These are phyloP conservation scores for Glycyrrhiza uralensis DNA, from an alignment of 306 rosid species.

Conservation along the genomic window DNA sequence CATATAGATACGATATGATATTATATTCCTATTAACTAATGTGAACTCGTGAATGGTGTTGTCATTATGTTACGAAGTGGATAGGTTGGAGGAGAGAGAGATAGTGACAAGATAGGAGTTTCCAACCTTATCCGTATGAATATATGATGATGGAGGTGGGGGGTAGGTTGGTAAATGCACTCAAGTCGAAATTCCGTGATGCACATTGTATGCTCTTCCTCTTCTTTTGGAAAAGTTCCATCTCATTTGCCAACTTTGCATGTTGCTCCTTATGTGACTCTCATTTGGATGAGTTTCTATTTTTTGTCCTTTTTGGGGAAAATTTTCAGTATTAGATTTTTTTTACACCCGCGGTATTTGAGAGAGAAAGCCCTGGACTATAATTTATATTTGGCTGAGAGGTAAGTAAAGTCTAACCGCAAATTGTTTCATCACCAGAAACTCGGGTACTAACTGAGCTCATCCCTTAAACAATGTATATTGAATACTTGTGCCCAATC, in stretches of 20 bases:
- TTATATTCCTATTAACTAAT: neutral
- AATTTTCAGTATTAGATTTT: neutral
- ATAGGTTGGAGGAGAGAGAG: neutral
- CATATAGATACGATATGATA: neutral
- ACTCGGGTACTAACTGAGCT: no score
- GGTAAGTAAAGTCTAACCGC: no score
- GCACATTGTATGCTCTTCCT: neutral
- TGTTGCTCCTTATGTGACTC: neutral
- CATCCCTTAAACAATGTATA: no score
- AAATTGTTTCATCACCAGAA: no score
- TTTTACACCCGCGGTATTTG: no score
- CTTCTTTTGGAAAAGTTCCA: neutral
- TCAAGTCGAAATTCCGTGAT: neutral
- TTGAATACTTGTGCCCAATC: no score
- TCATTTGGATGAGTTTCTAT: neutral
- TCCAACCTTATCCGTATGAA: slow-evolving; percentile 25
- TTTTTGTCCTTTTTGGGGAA: neutral
- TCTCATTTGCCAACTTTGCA: slow-evolving; percentile 15
- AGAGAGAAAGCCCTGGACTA: no score
- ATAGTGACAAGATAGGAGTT: neutral
- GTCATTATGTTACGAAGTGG: neutral
- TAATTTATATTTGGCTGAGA: no score
- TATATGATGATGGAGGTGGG: neutral
- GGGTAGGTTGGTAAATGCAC: neutral
- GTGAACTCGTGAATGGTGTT: neutral